Base-by-base conservation (phyloP, 495 filamentous ascomycete species). In the Penicillium bialowiezense region DNA sequence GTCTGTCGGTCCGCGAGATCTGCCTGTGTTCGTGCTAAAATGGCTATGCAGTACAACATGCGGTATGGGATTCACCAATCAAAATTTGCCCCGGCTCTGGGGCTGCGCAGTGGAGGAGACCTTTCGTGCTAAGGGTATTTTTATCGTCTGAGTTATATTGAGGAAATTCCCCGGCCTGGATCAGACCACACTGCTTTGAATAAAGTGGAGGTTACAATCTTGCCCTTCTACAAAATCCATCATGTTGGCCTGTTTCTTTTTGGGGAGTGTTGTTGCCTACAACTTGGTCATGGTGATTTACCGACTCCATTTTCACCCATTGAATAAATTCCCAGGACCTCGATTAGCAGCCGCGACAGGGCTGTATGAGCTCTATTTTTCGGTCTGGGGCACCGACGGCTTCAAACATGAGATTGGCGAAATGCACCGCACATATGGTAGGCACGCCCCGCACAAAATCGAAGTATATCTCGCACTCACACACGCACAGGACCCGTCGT, bases 291-390 rank as follows among this genome's bases (percentile, higher is more conserved):
- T 51, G 26, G 28, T 37, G n/a, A 32, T 71, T 21, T 71, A 70
- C 26, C 64, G 69, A 3, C 59, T 71, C 13, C 60, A 63, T 39
- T 52, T 75, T 15, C 67, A 70, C 33, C 65, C 71, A n/a, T 55
- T 76, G 0, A 63, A 60, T 36, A 60, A 48, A 41, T 73, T 75
- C 36, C 77, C 77, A 0, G 77, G 75, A 5, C 72, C 74, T 0
- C 67, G 62, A 19, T 54, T 78, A 9, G 75, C 75, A 0, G 72
- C 71, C 3, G 45, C 66, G 14, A 73, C 71, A 0, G 67, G 67
- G 24, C 50, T 70, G 15, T 75, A 75, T 33, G 78, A 81, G 45
- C 57, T 72, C 18, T 78, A 74, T 49, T 75, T 72, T 38, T 70
- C 77, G 15, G 55, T 69, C n/a, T 63, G 71, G 36, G 51, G 65